Evolutionary conservation across 306 rosid species (phyloP), one percentile per base, ranked within the genome.

Genomic region (Gastrolobium villosum): DNA sequence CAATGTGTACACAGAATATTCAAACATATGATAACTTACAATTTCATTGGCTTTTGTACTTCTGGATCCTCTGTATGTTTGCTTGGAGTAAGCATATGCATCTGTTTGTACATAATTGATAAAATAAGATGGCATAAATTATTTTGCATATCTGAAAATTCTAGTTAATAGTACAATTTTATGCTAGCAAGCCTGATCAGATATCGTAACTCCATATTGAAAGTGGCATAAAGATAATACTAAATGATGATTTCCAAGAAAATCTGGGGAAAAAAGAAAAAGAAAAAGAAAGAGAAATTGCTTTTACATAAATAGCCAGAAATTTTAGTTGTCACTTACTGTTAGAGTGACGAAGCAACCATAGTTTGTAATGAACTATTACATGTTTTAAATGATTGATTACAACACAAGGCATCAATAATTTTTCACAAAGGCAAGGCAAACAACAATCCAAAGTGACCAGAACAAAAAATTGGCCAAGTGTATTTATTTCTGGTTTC

Each of bases 1-100:
- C 71, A 10, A 74, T 79, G 34, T 15, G 36, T 28, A 9, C 44
- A 32, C 31, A 36, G 32, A 71, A 55, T 40, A 66, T 14, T 20
- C 7, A 77, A 54, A 72, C 52, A 43, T 20, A 20, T 46, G 4
- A 70, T 20, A 15, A 55, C 86, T 85, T 82, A 85, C 88, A 82
- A 59, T 70, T 56, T 79, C 86, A 44, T 55, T 79, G 54, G 80
- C 54, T 50, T 61, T 79, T 28, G 54, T 34, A 28, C 71, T 64
- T 66, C 66, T 79, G 61, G 80, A 65, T 68, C 89, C 84, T 65
- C 79, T 76, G 80, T 72, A 60, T 74, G 78, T 72, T 76, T 86
- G 84, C 77, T 86, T 86, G 71, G 84, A 40, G 84, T 82, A 82
- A 48, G 84, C 82, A 70, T 82, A 79, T 57, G 89, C 87, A 76